Conservation (phyloP, 495 filamentous ascomycete species). For the Neurospora tetrasperma region DNA sequence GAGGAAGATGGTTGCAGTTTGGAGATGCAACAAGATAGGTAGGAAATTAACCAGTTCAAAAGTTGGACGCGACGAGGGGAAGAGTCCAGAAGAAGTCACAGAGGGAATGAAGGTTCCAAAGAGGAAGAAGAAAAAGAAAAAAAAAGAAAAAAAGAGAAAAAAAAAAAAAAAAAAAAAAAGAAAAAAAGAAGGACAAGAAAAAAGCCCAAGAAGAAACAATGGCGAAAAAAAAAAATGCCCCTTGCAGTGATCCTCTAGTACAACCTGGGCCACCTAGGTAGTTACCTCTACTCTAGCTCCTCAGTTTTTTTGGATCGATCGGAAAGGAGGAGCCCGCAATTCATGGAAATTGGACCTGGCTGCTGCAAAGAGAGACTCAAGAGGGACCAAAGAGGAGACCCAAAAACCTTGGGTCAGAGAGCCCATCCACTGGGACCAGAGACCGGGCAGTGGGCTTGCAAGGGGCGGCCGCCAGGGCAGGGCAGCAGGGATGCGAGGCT, state of each 20-base stretch:
- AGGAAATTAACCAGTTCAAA: not conserved
- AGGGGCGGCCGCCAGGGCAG: not conserved
- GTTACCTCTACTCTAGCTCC: not conserved
- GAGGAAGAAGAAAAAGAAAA: not conserved
- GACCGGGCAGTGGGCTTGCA: not conserved
- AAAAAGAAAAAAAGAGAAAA: not conserved
- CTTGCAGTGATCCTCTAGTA: not conserved
- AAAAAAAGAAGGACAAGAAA: too few species aligned
- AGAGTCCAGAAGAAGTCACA: not conserved
- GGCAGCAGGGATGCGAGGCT: not conserved
- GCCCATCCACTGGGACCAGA: not conserved
- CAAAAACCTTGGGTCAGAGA: not conserved
- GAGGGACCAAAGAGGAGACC: not conserved
- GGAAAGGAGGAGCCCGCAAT: not conserved
- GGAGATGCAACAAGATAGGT: not conserved
- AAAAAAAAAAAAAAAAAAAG: not conserved
- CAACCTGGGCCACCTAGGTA: not conserved
- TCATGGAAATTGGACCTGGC: not conserved
- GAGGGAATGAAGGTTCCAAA: not conserved
- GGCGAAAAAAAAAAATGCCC: too few species aligned
- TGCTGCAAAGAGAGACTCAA: not conserved
- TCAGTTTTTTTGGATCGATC: not conserved
- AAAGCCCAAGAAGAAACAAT: too few species aligned
- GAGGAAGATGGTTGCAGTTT: not conserved
- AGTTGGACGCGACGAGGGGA: not conserved